Base-by-base conservation (phyloP, 192 early-diverging fungal species). In the Umbelopsis sp. region DNA sequence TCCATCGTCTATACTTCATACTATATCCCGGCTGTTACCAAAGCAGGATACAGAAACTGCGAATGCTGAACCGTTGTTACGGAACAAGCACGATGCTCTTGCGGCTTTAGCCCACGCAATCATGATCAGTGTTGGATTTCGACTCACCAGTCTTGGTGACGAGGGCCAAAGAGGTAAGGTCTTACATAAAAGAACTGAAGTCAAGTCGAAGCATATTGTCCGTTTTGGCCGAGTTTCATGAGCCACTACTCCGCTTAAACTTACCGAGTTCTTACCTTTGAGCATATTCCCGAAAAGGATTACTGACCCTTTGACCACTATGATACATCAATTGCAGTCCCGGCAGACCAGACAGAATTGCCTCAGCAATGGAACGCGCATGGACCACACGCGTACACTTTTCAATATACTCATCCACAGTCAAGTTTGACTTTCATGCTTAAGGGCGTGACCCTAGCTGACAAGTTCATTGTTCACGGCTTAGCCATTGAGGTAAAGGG, bases 371-470 rank as follows among this genome's bases (percentile, higher is more conserved):
- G 91, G 91, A 91, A 91, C 75, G 61, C 71, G 2, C 71, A 83
- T 25, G 83, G 79, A 2, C 73, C 80, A 0, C 87, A 90, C 25
- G 77, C 84, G 20, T 93, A 85, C 64, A 77, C 86, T 10, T 84
- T 91, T 67, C 80, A 85, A 67, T 92, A 91, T 67, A 82, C 68
- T 8, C 92, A 92, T 72, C 74, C 85, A 4, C 85, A 89, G 37
- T 92, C 91, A 0, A 77, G 85, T 15, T 76, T 92, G 15, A 90
- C 85, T 0, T 92, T 90, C 64, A 67, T 91, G 15, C 72, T 93
- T 21, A 93, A 92, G 69, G 80, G 82, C 20, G 78, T 93, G 21
- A 82, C 81, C 50, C 49, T 93, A n/a, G 87, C 80, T 7, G 73
- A 81, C 67, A 88, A 86, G 51, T 82, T 88, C 35, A 69, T 93